Conservation (phyloP, 345 rosid species). For the Ailanthus altissimus region DNA sequence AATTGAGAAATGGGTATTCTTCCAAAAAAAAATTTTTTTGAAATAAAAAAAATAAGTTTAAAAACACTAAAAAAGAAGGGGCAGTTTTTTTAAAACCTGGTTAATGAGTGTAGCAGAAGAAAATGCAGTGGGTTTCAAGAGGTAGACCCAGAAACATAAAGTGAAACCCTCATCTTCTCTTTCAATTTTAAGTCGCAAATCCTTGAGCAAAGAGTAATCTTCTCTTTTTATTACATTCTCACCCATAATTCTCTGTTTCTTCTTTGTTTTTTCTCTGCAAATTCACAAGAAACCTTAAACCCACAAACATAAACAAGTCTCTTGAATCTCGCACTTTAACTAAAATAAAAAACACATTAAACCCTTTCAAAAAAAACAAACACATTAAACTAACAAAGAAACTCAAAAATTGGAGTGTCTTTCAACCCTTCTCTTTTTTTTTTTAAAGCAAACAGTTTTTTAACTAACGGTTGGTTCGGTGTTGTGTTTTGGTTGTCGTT, state of each 20-base stretch:
- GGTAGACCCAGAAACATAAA: constrained; percentile 72
- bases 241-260: constrained; percentile 33
- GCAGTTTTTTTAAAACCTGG: constrained; percentile 42
- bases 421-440: neutral
- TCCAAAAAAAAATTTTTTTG: neutral
- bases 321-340: constrained; percentile 6
- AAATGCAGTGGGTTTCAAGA: constrained; percentile 49
- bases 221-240: constrained; percentile 36
- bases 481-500: constrained; percentile 36
- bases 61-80: neutral
- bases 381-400: constrained; percentile 23
- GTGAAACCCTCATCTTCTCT: constrained; percentile 42
- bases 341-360: constrained; percentile 24
- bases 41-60: neutral
- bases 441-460: neutral
- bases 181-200: constrained; percentile 47
- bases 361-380: too few relatives aligned
- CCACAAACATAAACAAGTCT: constrained; percentile 19
- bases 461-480: constrained; percentile 49
- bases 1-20: neutral
- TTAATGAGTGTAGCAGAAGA: constrained; percentile 53
- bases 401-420: constrained; percentile 6
- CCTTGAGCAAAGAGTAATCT: constrained; percentile 50
- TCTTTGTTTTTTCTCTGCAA: constrained; percentile 2
- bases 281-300: constrained; percentile 26